Evolutionary conservation across 164 flowering plant genomes (phyloP).

Genomic region (Echeveria elegans): DNA sequence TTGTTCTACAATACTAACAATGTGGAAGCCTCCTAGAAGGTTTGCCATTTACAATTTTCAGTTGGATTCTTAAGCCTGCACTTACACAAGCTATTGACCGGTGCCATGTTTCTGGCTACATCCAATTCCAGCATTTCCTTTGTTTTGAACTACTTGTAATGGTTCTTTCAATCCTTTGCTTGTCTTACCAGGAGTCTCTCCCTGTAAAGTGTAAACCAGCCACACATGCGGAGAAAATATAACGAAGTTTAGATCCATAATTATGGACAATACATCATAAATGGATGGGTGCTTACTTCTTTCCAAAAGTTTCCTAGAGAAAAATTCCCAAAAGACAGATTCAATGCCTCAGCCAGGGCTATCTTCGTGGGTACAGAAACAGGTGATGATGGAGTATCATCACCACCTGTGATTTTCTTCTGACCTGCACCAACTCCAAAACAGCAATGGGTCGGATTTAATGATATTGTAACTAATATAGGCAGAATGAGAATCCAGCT

Average conservation of each 20-base stretch:
- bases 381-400: constrained; percentile 22
- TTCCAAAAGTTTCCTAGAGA: constrained; percentile 66
- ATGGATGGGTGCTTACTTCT: constrained; percentile 40
- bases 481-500: too few species aligned
- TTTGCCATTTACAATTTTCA: background rate
- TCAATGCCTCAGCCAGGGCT: constrained; percentile 65
- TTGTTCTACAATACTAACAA: background rate
- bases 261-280: background rate
- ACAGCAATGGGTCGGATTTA: too few species aligned
- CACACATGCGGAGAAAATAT: background rate
- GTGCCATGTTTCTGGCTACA: constrained; percentile 27
- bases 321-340: constrained; percentile 82
- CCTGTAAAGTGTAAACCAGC: constrained; percentile 41
- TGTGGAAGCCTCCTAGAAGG: background rate
- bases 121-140: constrained; percentile 76
- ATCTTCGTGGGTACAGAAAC: constrained; percentile 28
- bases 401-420: constrained; percentile 29
- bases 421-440: constrained; percentile 91
- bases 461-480: too few species aligned
- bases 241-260: background rate
- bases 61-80: background rate
- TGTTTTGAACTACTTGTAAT: constrained; percentile 60
- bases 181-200: constrained; percentile 62
- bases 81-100: background rate
- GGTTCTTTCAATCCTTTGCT: constrained; percentile 65